A percentile compares a stretch with the other conserved stretches of the same genome.
Conservation (phyloP, 2,329 filamentous ascomycete genomes). For the Sodiomyces alkalinus region DNA sequence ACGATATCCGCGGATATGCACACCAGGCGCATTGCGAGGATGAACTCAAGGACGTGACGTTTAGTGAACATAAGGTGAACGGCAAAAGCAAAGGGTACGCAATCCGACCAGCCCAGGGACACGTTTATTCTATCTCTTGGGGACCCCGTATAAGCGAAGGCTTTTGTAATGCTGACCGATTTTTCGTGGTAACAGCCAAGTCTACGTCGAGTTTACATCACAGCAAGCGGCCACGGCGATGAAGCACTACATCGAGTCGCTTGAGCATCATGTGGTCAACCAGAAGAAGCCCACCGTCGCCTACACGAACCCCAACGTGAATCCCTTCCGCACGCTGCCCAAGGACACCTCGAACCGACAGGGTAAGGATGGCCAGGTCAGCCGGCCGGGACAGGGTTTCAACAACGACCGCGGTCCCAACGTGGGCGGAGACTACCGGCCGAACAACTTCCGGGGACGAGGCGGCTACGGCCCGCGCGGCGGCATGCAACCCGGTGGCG, state of each 20-base stretch:
- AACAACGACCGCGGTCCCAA: conserved; percentile 29
- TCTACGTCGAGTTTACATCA: conserved; percentile 72
- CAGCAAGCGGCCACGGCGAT: conserved; percentile 73
- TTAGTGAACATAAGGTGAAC: conserved; percentile 97
- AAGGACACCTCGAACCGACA: conserved; percentile 68
- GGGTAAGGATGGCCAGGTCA: conserved; percentile 47
- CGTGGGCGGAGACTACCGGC: conserved; percentile 36
- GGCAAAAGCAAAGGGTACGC: conserved; percentile 93
- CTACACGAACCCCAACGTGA: conserved; percentile 62
- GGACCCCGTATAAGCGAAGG: no score
- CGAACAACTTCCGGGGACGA: conserved; percentile 33
- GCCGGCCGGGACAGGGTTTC: conserved; percentile 32
- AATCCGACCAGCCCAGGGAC: no score
- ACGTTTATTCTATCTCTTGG: no score
- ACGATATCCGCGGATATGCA: conserved; percentile 81
- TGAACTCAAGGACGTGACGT: conserved; percentile 83
- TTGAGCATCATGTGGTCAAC: conserved; percentile 35
- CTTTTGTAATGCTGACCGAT: neutral
- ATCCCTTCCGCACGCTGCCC: conserved; percentile 81
- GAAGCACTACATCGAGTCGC: conserved; percentile 65
- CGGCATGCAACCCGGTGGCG: conserved; percentile 30
- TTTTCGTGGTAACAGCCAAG: conserved; percentile 51
- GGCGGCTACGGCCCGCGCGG: conserved; percentile 32
- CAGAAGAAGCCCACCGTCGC: conserved; percentile 59
- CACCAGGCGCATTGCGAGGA: conserved; percentile 66